Evolutionary conservation across 192 early-diverging fungal genomes (phyloP).

Genomic region (Dissophora globulifera): DNA sequence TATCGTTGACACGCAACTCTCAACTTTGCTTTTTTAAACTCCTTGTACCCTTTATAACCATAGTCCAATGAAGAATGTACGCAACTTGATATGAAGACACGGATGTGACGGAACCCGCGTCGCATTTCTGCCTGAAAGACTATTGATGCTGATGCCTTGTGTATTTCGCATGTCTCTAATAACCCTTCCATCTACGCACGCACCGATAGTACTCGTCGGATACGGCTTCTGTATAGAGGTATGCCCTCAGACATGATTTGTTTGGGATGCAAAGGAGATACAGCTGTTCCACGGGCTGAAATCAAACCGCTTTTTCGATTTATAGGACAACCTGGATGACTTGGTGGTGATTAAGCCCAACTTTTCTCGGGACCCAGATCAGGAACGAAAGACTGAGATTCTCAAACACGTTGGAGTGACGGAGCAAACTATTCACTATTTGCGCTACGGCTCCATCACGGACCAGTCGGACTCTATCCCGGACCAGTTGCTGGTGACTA

Average conservation of each 20-base stretch:
- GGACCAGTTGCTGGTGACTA: constrained; percentile 55
- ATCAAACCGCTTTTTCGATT: neutral
- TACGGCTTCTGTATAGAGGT: constrained; percentile 75
- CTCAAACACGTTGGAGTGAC: constrained; percentile 53
- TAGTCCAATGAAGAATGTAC: constrained; percentile 76
- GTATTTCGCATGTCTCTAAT: too few relatives aligned
- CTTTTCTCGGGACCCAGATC: constrained; percentile 65
- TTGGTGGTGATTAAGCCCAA: constrained; percentile 69
- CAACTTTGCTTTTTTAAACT: neutral
- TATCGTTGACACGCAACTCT: neutral
- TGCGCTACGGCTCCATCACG: constrained; percentile 58
- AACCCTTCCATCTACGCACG: too few relatives aligned
- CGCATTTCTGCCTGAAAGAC: too few relatives aligned
- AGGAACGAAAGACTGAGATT: constrained; percentile 54
- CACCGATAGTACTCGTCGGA: constrained; percentile 62
- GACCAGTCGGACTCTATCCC: constrained; percentile 57
- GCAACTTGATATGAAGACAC: constrained; percentile 15
- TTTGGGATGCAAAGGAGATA: too few relatives aligned
- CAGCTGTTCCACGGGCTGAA: neutral
- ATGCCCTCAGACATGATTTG: neutral
- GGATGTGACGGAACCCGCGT: too few relatives aligned
- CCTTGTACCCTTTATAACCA: too few relatives aligned
- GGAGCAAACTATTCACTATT: constrained; percentile 55
- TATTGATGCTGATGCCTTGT: too few relatives aligned
- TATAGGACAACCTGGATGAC: constrained; percentile 63